Evolutionary conservation across 1,139 yeast genomes (phyloP), one percentile per base, ranked within the genome.

Genomic region (Candida sp.): DNA sequence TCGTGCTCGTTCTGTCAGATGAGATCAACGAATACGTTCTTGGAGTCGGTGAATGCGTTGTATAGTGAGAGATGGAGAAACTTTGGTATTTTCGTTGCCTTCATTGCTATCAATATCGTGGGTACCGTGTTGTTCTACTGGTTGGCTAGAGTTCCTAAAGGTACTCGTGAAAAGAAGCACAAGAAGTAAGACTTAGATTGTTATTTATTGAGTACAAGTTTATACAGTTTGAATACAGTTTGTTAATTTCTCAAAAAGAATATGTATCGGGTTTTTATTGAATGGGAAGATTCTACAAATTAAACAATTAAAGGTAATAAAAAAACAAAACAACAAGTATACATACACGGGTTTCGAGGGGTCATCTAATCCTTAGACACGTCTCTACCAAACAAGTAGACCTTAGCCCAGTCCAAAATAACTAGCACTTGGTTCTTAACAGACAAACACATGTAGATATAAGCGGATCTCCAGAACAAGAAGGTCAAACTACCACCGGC

Each of bases 401-500:
- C 89, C 79, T 91, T 92, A 60, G 84, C 66, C 98, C 98, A 92
- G 70, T 93, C 98, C 65, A 88, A 75, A 58, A 85, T 81, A 53
- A 92, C 96, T 67, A 91, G 80, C 58, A 90, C 77, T 80, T 90
- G 93, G 79, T 90, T 91, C 75, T 92, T 86, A 64, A 88, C 86
- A 49, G 96, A 86, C 70, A 93, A 85, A 74, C 96, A 89, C 97
- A 92, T 92, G 72, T 90, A 85, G 61, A 93, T 83, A 73, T 93
- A 92, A 45, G 96, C 96, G 37, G 93, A 86, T 76, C 96, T 87
- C 98, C 98, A 93, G 83, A 93, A 87, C 70, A 90, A 79, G 78
- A 87, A 92, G 46, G 98, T 90, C 68, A 90, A 77, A 42, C 90
- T 81, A 63, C 98, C 98, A 55, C 96, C 96, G 48, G 92, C 77